Conservation (phyloP, 139 green algal species). For the Monoraphidium neglectum region DNA sequence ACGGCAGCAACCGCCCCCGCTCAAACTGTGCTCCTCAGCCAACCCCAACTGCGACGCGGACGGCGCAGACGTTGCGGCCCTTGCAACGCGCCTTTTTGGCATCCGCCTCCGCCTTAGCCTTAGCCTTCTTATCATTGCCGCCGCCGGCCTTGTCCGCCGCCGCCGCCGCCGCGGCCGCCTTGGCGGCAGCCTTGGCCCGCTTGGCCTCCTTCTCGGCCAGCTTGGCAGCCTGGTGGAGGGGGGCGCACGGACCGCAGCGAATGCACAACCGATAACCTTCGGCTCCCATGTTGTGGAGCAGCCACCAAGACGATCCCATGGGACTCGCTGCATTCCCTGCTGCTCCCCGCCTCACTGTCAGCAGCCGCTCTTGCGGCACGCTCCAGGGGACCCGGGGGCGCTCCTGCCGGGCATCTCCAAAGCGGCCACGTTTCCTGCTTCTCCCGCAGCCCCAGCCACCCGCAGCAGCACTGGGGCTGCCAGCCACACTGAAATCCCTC, state of each 20-base stretch:
- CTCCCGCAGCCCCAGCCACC: no score
- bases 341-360: no score
- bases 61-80: not conserved
- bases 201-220: slow-evolving; percentile 81
- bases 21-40: no score
- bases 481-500: not conserved
- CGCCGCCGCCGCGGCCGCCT: slow-evolving; percentile 39
- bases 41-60: not conserved
- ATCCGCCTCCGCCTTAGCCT: slow-evolving; percentile 79
- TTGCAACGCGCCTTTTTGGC: slow-evolving; percentile 71
- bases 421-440: no score
- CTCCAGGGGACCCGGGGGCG: no score
- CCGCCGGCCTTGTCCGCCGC: slow-evolving; percentile 26
- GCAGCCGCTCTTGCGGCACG: no score
- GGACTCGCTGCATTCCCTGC: no score
- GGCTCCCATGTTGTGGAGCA: no score
- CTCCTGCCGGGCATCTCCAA: no score
- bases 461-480: not conserved
- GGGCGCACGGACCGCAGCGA: not conserved
- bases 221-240: slow-evolving; percentile 67
- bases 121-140: slow-evolving; percentile 67
- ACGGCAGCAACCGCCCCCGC: not conserved
- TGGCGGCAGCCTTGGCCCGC: slow-evolving; percentile 42
- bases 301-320: no score
- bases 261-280: no score